Evolutionary conservation across 2,329 filamentous ascomycete genomes (phyloP).

Genomic region (Colletotrichum salicis): DNA sequence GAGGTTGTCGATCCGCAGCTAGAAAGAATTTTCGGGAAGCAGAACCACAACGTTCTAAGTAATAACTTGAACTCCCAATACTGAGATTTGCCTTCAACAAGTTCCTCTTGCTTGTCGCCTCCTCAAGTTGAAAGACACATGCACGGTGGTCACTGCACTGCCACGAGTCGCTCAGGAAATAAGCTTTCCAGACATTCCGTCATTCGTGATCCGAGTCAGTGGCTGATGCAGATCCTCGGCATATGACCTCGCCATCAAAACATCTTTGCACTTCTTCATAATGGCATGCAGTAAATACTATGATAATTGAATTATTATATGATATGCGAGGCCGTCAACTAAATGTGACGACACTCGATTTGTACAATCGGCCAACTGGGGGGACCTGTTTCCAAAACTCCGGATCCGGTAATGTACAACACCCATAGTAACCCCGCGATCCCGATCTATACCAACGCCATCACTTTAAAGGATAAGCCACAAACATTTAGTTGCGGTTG

Average conservation of each 20-base stretch:
- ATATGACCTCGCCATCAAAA: no score
- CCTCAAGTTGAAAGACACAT: background rate
- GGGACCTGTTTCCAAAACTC: background rate
- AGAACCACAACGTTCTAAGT: background rate
- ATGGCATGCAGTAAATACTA: background rate
- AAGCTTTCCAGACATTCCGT: background rate
- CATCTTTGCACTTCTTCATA: background rate
- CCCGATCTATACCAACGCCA: background rate
- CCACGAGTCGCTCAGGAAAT: background rate
- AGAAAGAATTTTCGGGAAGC: background rate
- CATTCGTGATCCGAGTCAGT: background rate
- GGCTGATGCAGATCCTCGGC: background rate
- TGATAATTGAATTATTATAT: constrained; percentile 1
- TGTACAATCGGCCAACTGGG: no score
- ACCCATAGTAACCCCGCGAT: no score
- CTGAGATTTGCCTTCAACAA: background rate
- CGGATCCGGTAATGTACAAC: background rate
- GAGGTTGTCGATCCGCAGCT: background rate
- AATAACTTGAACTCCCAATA: background rate
- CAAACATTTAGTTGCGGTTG: constrained; percentile 4
- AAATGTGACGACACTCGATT: background rate
- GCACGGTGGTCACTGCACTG: background rate
- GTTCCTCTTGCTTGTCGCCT: background rate
- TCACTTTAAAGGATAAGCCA: background rate
- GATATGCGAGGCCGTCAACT: background rate